A percentile compares a stretch with the other conserved stretches of the same genome.
Evolutionary conservation across 1,139 yeast species (phyloP).

Genomic region (Blastobotrys capitulatus): DNA sequence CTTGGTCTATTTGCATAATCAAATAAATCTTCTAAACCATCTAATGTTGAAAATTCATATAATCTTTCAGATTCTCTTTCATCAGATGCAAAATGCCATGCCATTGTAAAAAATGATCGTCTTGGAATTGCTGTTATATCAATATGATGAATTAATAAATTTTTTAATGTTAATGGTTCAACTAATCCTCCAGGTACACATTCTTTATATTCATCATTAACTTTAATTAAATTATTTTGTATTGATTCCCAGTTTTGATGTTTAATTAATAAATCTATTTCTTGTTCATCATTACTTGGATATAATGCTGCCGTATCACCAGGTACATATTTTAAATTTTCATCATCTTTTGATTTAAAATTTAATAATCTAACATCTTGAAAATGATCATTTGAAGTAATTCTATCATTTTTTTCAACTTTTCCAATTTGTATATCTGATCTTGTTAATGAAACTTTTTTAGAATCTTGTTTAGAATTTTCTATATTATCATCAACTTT

Average conservation of each 20-base stretch:
- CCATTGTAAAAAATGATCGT: conserved; percentile 60
- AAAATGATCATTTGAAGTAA: conserved; percentile 69
- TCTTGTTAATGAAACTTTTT: conserved; percentile 27
- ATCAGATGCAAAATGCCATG: conserved; percentile 65
- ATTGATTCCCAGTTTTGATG: conserved; percentile 68
- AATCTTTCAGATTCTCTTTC: conserved; percentile 70
- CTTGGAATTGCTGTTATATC: conserved; percentile 82
- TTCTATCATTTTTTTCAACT: conserved; percentile 46
- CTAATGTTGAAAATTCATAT: conserved; percentile 64
- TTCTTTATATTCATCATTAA: conserved; percentile 29
- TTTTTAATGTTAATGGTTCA: conserved; percentile 55
- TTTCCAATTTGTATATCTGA: conserved; percentile 36
- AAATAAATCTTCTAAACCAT: conserved; percentile 65
- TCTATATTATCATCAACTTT: conserved; percentile 20
- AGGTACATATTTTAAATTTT: conserved; percentile 43
- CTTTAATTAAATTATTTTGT: conserved; percentile 49
- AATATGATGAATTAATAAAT: conserved; percentile 69
- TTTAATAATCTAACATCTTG: conserved; percentile 78
- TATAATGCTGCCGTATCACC: conserved; percentile 80
- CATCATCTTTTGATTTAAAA: conserved; percentile 32
- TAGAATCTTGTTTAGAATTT: conserved; percentile 15
- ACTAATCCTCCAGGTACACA: conserved; percentile 53
- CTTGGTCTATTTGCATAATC: conserved; percentile 90
- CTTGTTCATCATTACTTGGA: conserved; percentile 61
- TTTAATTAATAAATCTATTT: conserved; percentile 60